Conservation (phyloP, 1,284 basidiomycete genomes). For the Ustilago nuda region DNA sequence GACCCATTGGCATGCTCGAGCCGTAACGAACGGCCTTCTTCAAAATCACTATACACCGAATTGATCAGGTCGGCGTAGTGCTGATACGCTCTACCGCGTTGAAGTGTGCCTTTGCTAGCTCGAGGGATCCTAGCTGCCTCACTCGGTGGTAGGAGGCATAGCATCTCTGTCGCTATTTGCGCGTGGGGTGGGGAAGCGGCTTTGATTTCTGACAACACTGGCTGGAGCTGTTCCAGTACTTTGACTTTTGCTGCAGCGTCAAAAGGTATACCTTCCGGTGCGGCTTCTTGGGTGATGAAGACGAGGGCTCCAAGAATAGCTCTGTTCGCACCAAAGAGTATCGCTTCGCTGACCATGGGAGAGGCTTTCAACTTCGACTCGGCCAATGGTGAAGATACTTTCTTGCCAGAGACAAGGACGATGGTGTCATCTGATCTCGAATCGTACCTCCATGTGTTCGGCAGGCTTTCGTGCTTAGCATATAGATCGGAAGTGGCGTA, state of each 20-base stretch:
- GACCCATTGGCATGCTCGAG: not conserved
- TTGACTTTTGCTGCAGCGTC: conserved; percentile 19
- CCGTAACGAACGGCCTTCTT: conserved; percentile 45
- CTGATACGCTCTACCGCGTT: conserved; percentile 49
- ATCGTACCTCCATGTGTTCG: conserved; percentile 48
- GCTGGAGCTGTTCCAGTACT: conserved; percentile 29
- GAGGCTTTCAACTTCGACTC: conserved; percentile 40
- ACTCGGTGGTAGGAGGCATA: conserved; percentile 28
- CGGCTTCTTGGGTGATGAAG: conserved; percentile 32
- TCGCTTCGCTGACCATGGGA: conserved; percentile 40
- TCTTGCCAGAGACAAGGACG: conserved; percentile 58
- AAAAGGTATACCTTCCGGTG: not conserved
- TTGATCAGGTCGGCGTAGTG: conserved; percentile 42
- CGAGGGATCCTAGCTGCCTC: conserved; percentile 35
- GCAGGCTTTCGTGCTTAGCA: conserved; percentile 11
- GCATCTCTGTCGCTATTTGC: conserved; percentile 46
- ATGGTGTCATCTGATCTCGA: conserved; percentile 53
- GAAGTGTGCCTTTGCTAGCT: conserved; percentile 58
- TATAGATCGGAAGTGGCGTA: conserved; percentile 59
- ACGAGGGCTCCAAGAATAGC: conserved; percentile 54
- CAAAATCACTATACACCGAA: conserved; percentile 45
- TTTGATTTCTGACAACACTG: conserved; percentile 38
- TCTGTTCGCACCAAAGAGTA: conserved; percentile 57
- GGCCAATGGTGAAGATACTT: conserved; percentile 34
- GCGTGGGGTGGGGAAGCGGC: conserved; percentile 42